Evolutionary conservation across 768 basidiomycete genomes (phyloP).

Genomic region (Boletus rubropictus): DNA sequence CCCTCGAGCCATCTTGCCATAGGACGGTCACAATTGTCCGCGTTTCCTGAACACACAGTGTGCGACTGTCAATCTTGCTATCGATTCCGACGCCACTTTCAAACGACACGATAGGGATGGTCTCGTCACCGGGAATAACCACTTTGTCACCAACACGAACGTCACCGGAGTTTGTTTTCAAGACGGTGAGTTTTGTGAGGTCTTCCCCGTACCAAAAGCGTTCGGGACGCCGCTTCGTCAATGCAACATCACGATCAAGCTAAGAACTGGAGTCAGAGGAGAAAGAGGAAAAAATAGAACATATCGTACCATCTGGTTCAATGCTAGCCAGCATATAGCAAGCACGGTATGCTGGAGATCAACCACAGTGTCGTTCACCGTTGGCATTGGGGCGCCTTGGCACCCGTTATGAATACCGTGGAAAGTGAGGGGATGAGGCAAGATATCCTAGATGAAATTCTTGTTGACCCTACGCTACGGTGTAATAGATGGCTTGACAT

Average conservation of each 20-base stretch:
- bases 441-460: constrained; percentile 49
- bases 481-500: constrained; percentile 21
- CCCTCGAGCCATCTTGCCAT: constrained; percentile 82
- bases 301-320: constrained; percentile 71
- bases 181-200: constrained; percentile 55
- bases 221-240: constrained; percentile 57
- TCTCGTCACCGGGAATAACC: constrained; percentile 44
- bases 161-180: constrained; percentile 58
- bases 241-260: constrained; percentile 57
- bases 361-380: constrained; percentile 57
- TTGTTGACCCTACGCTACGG: constrained; percentile 2
- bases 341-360: constrained; percentile 71
- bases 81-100: constrained; percentile 43
- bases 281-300: neutral
- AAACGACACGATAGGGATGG: constrained; percentile 55
- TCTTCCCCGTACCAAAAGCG: constrained; percentile 71
- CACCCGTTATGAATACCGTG: constrained; percentile 44
- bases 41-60: constrained; percentile 64
- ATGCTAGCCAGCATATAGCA: constrained; percentile 79
- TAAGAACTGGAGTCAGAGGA: constrained; percentile 25
- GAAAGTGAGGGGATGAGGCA: constrained; percentile 48
- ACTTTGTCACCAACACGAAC: constrained; percentile 74
- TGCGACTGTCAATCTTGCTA: constrained; percentile 46
- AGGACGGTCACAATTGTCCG: constrained; percentile 63
- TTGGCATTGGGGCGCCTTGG: constrained; percentile 39